Conservation (phyloP, 192 early-diverging fungal genomes). For the Jimgerdemannia lactiflua region DNA sequence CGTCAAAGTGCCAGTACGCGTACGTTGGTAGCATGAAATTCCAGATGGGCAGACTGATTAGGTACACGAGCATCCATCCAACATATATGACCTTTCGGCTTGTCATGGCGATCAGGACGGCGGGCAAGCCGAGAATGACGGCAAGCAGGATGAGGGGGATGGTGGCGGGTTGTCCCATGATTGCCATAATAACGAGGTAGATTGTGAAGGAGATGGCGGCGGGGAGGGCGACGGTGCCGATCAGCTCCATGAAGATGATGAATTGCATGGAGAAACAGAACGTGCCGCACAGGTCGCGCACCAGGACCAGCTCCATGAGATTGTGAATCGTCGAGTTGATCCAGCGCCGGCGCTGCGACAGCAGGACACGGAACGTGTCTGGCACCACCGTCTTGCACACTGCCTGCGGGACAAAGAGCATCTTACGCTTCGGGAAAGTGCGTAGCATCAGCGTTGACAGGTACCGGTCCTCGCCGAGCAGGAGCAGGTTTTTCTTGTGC, state of each 20-base stretch:
- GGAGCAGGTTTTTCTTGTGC: constrained; percentile 90
- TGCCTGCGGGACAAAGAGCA: constrained; percentile 92
- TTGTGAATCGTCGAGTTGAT: constrained; percentile 97
- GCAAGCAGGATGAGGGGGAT: constrained; percentile 70
- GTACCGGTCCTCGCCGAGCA: constrained; percentile 96
- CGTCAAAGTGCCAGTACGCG: constrained; percentile 87
- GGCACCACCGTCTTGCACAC: constrained; percentile 93
- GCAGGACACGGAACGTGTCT: constrained; percentile 76
- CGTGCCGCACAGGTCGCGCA: constrained; percentile 83
- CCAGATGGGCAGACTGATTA: constrained; percentile 72
- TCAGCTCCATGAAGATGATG: constrained; percentile 91
- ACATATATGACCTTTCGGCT: constrained; percentile 76
- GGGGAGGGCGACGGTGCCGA: constrained; percentile 90
- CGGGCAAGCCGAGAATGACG: constrained; percentile 73
- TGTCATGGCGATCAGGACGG: constrained; percentile 77
- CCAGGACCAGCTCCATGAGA: constrained; percentile 76
- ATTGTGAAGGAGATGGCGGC: constrained; percentile 88
- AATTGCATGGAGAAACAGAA: constrained; percentile 97
- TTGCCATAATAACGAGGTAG: constrained; percentile 73
- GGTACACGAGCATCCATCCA: constrained; percentile 81
- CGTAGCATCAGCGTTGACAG: constrained; percentile 92
- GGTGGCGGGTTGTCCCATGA: constrained; percentile 41
- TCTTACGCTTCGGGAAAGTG: constrained; percentile 92
- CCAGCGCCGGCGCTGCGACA: constrained; percentile 90
- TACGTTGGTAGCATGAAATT: constrained; percentile 76